A percentile compares a stretch with the other conserved stretches of the same genome.
phyloP scores from a whole-genome alignment of 805 yeast genomes.

The Yarrowia yakushimensis region DNA sequence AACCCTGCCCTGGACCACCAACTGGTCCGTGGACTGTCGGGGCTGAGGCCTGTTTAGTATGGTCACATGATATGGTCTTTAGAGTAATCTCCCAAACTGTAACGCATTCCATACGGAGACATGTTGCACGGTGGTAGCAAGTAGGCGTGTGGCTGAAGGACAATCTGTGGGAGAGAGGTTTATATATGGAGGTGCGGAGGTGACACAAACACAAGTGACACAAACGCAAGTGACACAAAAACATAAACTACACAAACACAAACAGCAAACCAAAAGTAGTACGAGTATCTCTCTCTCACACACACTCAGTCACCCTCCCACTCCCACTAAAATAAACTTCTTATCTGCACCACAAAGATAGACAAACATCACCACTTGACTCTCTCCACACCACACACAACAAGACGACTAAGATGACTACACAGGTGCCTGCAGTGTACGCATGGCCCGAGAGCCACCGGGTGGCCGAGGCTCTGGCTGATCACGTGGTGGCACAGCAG shows the following conservation, averaged over 20 bases:
- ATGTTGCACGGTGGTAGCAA: background rate
- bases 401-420: conserved; percentile 59
- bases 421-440: conserved; percentile 89
- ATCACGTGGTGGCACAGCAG: conserved; percentile 87
- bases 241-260: too few species aligned
- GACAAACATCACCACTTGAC: background rate
- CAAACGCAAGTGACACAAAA: background rate
- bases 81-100: conserved; percentile 17
- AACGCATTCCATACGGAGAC: background rate
- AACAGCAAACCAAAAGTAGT: too few species aligned
- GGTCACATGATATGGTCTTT: background rate
- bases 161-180: background rate
- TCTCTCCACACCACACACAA: background rate
- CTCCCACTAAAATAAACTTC: background rate
- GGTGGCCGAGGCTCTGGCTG: conserved; percentile 96
- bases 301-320: too few species aligned
- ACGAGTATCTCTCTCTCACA: too few species aligned
- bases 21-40: too few species aligned
- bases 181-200: background rate
- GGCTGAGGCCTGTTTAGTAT: too few species aligned
- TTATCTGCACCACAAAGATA: conserved; percentile 20
- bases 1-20: too few species aligned
- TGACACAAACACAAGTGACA: background rate
- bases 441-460: conserved; percentile 86
- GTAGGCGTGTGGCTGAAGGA: background rate